phyloP scores from a whole-genome alignment of 2,329 filamentous ascomycete genomes.

The Pseudocercospora crystallina region DNA sequence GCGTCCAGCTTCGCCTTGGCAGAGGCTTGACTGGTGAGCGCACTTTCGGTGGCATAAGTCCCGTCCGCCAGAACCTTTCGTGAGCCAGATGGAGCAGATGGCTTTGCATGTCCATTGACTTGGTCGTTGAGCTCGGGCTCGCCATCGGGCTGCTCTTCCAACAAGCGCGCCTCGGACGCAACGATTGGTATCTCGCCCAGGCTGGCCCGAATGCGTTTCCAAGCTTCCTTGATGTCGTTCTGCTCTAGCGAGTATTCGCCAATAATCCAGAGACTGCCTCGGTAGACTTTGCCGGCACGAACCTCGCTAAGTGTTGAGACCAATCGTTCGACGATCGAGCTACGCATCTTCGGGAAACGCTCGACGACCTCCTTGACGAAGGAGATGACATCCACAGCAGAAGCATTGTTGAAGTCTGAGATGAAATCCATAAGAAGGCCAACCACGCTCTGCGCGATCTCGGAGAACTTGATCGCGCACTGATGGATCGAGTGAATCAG shows the following conservation, averaged over 20 bases:
- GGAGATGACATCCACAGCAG: slow-evolving; percentile 94
- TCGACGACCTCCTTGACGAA: slow-evolving; percentile 99
- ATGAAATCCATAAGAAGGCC: slow-evolving; percentile 99
- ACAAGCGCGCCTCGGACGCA: slow-evolving; percentile 84
- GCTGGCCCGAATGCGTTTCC: slow-evolving; percentile 92
- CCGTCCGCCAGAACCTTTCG: slow-evolving; percentile 92
- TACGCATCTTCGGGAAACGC: slow-evolving; percentile 88
- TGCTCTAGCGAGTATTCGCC: slow-evolving; percentile 95
- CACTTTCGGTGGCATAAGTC: slow-evolving; percentile 95
- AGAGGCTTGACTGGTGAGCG: slow-evolving; percentile 87
- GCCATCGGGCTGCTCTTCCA: slow-evolving; percentile 77
- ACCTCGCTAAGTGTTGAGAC: slow-evolving; percentile 91
- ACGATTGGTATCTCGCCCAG: slow-evolving; percentile 96
- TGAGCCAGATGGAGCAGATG: slow-evolving; percentile 75
- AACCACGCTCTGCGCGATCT: slow-evolving; percentile 94
- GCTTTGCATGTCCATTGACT: slow-evolving; percentile 76
- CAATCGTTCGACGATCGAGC: slow-evolving; percentile 81
- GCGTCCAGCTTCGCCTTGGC: slow-evolving; percentile 90
- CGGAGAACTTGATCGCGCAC: slow-evolving; percentile 98
- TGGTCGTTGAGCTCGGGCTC: slow-evolving; percentile 63
- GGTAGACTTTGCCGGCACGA: slow-evolving; percentile 93
- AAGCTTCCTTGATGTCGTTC: slow-evolving; percentile 90
- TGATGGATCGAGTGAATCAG: slow-evolving; percentile 97
- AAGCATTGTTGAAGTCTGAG: slow-evolving; percentile 94
- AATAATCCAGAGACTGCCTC: slow-evolving; percentile 95